These are phyloP conservation scores for Diplotaxis tenuifolia DNA, from an alignment of 345 rosid species.

Conservation along the genomic window DNA sequence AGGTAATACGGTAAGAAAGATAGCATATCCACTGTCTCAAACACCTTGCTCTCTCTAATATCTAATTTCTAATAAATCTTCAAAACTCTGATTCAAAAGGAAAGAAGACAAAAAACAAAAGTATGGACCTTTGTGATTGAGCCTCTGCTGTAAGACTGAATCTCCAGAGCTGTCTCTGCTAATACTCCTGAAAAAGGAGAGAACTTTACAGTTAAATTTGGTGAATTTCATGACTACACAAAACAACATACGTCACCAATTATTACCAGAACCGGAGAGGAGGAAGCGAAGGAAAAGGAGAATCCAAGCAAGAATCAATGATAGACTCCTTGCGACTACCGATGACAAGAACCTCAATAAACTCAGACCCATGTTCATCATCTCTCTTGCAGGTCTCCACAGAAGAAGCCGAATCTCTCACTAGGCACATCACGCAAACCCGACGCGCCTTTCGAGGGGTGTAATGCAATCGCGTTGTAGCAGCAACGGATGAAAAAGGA, in stretches of 20 bases:
- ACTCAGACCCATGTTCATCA: conserved; percentile 21
- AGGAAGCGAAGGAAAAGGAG: conserved; percentile 56
- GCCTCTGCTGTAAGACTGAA: conserved; percentile 60
- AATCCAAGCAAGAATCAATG: conserved; percentile 69
- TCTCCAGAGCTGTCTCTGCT: conserved; percentile 43
- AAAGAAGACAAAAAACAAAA: too few species aligned
- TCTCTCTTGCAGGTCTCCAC: conserved; percentile 13
- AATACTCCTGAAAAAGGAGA: conserved; percentile 55
- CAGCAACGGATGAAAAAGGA: conserved; percentile 3
- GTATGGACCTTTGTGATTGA: conserved; percentile 46
- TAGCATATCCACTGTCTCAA: neutral
- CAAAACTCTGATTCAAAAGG: too few species aligned
- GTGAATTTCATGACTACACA: neutral
- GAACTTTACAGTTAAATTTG: neutral
- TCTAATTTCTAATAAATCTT: neutral
- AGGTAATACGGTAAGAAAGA: conserved; percentile 6
- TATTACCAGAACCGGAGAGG: conserved; percentile 75
- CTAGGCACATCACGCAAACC: conserved; percentile 35
- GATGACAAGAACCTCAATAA: conserved; percentile 65
- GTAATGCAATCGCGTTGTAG: neutral
- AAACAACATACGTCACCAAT: neutral
- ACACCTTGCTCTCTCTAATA: neutral
- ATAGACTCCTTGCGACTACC: conserved; percentile 82
- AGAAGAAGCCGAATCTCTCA: conserved; percentile 27
- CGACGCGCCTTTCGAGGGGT: conserved; percentile 31